Base-by-base conservation (phyloP, 257 asterid genomes). In the Gentiana dahurica region DNA sequence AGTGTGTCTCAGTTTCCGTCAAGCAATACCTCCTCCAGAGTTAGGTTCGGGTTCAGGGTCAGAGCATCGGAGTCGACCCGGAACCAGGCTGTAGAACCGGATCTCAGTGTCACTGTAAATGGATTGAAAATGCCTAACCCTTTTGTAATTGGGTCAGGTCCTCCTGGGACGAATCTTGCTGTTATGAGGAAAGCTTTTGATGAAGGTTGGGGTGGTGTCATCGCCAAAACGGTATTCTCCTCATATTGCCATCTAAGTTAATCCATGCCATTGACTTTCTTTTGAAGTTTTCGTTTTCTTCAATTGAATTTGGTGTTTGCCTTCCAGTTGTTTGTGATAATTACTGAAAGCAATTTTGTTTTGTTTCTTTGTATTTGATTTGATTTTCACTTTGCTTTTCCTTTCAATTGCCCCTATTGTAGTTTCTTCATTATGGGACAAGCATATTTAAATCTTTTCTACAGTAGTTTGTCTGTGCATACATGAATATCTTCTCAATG, bases 131-230 rank as follows among this genome's bases (percentile, higher is more conserved):
- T 91, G 98, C 92, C 96, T 2, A 91, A 91, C 66, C 98, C 96
- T 0, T 91, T 87, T 62, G 98, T 87, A 0, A 91, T 91, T 68
- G 98, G 96, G 47, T 91, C 98, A 66, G 98, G 98, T 15, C 98
- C 98, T 45, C 98, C 98, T 1, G 98, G 98, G 1, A 91, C 98
- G 60, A 91, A 91, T 66, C 80, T 81, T 69, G 77, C 94, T 0
- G 98, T 91, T 65, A 91, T 91, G 98, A 91, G 81, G 67, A 82
- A 86, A 61, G 98, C 96, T 11, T 91, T 91, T 57, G 94, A 91
- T 68, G 98, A 91, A 74, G 96, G 96, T 0, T 91, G 98, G 96
- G 98, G 98, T 43, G 98, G 81, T 71, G 98, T 91, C 57, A 91
- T 91, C 72, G 98, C 96, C 58, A 91, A 91, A 78, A 91, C 98